Evolutionary conservation across 768 basidiomycete species (phyloP).

Genomic region (Mycena albidolilacea): DNA sequence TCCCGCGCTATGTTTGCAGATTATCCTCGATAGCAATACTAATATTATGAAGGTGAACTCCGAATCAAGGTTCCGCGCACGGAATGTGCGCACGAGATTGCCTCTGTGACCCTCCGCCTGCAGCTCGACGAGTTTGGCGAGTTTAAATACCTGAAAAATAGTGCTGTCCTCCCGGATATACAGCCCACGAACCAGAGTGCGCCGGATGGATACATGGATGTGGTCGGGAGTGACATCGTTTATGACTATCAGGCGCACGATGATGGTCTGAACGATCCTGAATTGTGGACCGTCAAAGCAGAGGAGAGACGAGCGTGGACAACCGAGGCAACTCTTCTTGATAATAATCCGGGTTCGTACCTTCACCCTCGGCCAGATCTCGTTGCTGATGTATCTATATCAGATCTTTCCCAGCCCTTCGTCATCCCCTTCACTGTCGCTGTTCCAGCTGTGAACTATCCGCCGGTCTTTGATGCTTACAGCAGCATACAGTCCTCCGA

Average conservation of each 20-base stretch:
- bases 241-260: constrained; percentile 26
- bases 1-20: not conserved
- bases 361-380: not conserved
- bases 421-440: constrained; percentile 22
- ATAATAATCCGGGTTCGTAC: constrained; percentile 12
- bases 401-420: constrained; percentile 13
- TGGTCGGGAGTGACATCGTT: not conserved
- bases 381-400: not conserved
- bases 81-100: constrained; percentile 23
- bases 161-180: constrained; percentile 28
- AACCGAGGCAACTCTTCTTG: constrained; percentile 18
- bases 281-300: constrained; percentile 23
- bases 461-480: not conserved
- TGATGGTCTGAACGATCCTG: constrained; percentile 15
- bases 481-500: not conserved
- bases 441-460: constrained; percentile 25
- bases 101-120: constrained; percentile 31
- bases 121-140: constrained; percentile 35
- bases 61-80: constrained; percentile 28
- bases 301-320: constrained; percentile 25
- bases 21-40: not conserved
- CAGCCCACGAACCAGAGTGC: constrained; percentile 15
- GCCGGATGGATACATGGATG: not conserved
- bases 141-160: constrained; percentile 22
- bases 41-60: constrained; percentile 26